phyloP scores from a whole-genome alignment of 495 filamentous ascomycete genomes.

The Echria macrotheca region DNA sequence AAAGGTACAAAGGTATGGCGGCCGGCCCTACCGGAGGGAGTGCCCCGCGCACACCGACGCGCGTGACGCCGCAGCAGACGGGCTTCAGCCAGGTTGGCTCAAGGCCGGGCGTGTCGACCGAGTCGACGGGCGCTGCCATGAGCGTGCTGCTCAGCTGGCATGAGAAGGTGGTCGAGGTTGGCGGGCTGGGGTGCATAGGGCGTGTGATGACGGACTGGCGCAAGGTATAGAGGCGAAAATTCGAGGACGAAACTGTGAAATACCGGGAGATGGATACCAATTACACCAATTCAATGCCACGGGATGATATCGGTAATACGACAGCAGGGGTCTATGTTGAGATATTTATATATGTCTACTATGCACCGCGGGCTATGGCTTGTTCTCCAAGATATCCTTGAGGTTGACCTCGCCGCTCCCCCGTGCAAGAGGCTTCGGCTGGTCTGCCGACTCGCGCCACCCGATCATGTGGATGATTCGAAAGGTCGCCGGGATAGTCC shows the following conservation, averaged over 20 bases:
- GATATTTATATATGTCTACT: background rate
- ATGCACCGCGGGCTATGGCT: constrained; percentile 14
- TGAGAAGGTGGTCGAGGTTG: constrained; percentile 88
- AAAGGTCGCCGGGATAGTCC: constrained; percentile 82
- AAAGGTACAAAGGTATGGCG: constrained; percentile 81
- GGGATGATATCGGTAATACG: too few species aligned
- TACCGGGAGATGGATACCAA: background rate
- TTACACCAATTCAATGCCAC: too few species aligned
- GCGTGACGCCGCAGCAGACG: constrained; percentile 71
- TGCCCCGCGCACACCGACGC: constrained; percentile 38
- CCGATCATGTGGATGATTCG: constrained; percentile 95
- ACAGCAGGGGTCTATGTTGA: too few species aligned
- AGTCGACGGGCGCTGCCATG: constrained; percentile 81
- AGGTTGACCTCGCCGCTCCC: constrained; percentile 79
- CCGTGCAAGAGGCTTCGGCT: constrained; percentile 70
- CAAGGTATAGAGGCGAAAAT: constrained; percentile 55
- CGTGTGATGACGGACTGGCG: constrained; percentile 88
- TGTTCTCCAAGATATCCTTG: constrained; percentile 66
- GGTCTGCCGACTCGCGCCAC: constrained; percentile 81
- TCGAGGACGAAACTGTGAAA: background rate
- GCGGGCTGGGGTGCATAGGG: constrained; percentile 80
- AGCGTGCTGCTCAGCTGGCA: constrained; percentile 93
- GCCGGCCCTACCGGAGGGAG: constrained; percentile 25
- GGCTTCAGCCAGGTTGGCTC: constrained; percentile 76
- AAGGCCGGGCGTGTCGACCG: constrained; percentile 57